Base-by-base conservation (phyloP, 2,329 filamentous ascomycete species). In the Ascocoryne sarcoides region DNA sequence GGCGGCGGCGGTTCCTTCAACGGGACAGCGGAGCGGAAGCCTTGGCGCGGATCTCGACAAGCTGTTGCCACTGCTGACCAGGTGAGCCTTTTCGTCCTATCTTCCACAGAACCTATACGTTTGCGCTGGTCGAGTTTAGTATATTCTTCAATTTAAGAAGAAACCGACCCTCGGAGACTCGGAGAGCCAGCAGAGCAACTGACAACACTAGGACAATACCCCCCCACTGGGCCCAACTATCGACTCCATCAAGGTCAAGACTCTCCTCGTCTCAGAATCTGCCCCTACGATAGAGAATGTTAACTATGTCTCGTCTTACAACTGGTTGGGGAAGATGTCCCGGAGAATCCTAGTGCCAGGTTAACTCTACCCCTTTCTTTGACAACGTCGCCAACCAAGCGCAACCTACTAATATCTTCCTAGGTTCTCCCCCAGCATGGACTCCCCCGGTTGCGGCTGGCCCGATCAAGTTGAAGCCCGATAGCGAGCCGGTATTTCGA, bases 391-490 rank as follows among this genome's bases (percentile, higher is more conserved):
- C 20, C 34, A 12, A 26, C 4, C 12, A 36, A 12, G 10, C n/a
- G 8, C 3, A 8, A 15, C 17, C n/a, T 43, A 14, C 37, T 32
- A 10, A 43, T 19, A 33, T 15, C 10, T 10, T 15, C 20, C 4
- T 30, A 75, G 72, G 73, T 3, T 60, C 58, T 35, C 73, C 72
- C 14, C 68, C 71, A 5, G 53, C 49, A 4, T 77, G 73, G 73
- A 67, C 63, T 3, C 71, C 72, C 9, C 59, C 62, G 0, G 17
- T 46, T 2, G 36, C 49, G 2, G 47, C 60, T 14, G 12, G 7
- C 12, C 7, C 7, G 7, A 49, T 39, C 10, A 48, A 60, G 36
- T 58, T 76, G 8, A 45, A 51, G 7, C 54, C 61, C 45, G 73
- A 77, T 46, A 55, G 46, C 4, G 68, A 64, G 4, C 12, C 32